Evolutionary conservation across 2,329 filamentous ascomycete genomes (phyloP).

Genomic region (Phaeosphaeriaceae sp.): DNA sequence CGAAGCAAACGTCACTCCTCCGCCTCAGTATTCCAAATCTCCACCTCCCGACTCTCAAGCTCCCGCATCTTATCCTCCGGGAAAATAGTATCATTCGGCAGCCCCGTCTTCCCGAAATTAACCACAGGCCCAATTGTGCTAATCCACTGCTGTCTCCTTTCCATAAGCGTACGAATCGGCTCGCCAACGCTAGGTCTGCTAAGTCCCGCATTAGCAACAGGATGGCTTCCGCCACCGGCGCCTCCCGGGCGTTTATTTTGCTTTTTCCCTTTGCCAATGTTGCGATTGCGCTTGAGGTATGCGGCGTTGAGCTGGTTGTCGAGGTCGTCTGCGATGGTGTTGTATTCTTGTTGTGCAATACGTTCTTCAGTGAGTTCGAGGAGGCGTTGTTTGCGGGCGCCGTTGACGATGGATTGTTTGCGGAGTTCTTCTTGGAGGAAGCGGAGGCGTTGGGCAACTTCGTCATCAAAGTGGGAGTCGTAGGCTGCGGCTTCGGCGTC

Average conservation of each 20-base stretch:
- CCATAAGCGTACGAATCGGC: conserved; percentile 89
- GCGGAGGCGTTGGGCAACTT: conserved; percentile 87
- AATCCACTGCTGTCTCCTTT: conserved; percentile 86
- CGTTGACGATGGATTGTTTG: conserved; percentile 84
- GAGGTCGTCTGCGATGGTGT: conserved; percentile 94
- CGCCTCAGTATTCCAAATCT: conserved; percentile 78
- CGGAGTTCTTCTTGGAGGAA: conserved; percentile 82
- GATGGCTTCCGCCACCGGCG: conserved; percentile 72
- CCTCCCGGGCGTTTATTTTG: conserved; percentile 77
- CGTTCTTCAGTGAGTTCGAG: conserved; percentile 88
- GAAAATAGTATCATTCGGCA: conserved; percentile 81
- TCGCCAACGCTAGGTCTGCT: conserved; percentile 75
- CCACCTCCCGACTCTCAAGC: conserved; percentile 75
- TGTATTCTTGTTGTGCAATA: conserved; percentile 96
- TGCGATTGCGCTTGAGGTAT: conserved; percentile 93
- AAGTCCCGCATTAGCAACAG: conserved; percentile 47
- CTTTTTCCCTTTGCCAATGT: conserved; percentile 92
- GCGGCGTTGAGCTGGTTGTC: conserved; percentile 94
- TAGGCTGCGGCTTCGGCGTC: conserved; percentile 75
- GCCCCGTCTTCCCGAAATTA: conserved; percentile 76
- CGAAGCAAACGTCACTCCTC: conserved; percentile 60
- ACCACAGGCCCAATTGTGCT: conserved; percentile 91
- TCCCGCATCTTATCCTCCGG: conserved; percentile 73
- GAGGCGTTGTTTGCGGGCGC: conserved; percentile 84
- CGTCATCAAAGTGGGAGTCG: conserved; percentile 89